A percentile compares a stretch with the other conserved stretches of the same genome.
These are phyloP conservation scores for Galeopsis tetrahit DNA, from an alignment of 257 asterid species.

Conservation along the genomic window DNA sequence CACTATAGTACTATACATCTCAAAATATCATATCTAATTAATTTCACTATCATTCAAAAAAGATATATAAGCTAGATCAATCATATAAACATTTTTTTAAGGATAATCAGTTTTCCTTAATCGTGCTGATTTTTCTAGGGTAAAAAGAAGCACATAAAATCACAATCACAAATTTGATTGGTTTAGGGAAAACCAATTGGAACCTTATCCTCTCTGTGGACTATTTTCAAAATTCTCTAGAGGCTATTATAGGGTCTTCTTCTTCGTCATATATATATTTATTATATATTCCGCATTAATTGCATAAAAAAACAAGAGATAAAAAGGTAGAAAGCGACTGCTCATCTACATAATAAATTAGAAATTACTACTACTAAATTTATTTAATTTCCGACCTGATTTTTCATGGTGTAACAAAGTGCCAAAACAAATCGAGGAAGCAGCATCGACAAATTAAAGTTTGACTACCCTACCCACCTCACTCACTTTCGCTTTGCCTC, in stretches of 20 bases:
- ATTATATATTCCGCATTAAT: background rate
- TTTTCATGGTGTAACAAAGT: too few relatives aligned
- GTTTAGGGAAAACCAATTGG: background rate
- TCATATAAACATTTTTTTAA: background rate
- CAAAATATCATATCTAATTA: background rate
- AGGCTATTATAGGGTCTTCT: background rate
- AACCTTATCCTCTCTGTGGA: background rate
- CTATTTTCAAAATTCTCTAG: background rate
- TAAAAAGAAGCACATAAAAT: background rate
- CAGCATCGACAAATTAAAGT: too few relatives aligned
- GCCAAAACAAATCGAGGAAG: too few relatives aligned
- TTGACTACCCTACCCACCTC: too few relatives aligned
- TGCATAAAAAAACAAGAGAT: background rate
- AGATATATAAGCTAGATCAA: background rate
- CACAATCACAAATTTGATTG: background rate
- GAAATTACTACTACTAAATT: too few relatives aligned
- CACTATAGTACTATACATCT: background rate
- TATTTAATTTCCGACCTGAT: too few relatives aligned
- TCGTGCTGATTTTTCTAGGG: background rate
- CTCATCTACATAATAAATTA: constrained; percentile 20
- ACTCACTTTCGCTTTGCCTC: too few relatives aligned
- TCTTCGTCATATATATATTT: background rate
- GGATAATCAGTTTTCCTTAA: background rate
- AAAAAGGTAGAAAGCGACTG: constrained; percentile 11
- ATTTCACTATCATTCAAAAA: background rate